These are phyloP conservation scores for Agrocybe praecox DNA, from an alignment of 768 basidiomycete genomes.

Conservation along the genomic window DNA sequence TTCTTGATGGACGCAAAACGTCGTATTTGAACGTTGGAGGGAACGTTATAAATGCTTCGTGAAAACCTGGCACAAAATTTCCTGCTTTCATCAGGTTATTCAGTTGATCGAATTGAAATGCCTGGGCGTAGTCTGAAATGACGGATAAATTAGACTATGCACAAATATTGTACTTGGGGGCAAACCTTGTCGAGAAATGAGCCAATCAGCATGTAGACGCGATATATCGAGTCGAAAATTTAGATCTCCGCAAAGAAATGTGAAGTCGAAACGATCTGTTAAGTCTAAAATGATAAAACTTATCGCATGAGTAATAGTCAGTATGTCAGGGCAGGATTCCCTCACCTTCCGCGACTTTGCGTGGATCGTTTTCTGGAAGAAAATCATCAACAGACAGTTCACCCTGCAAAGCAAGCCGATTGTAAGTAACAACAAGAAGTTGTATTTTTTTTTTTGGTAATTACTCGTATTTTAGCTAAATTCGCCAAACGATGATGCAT, in stretches of 20 bases:
- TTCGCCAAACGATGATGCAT: constrained; percentile 83
- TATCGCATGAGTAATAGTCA: not conserved
- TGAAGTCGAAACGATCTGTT: constrained; percentile 87
- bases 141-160: not conserved
- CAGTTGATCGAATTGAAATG: constrained; percentile 90
- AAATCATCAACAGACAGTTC: constrained; percentile 84
- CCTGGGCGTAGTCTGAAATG: constrained; percentile 73
- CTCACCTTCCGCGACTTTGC: constrained; percentile 71
- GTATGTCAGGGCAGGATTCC: not conserved
- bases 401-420: constrained; percentile 37
- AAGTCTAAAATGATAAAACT: constrained; percentile 48
- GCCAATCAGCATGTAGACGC: constrained; percentile 92
- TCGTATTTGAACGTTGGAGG: constrained; percentile 96
- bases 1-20: constrained; percentile 62
- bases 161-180: not conserved
- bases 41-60: constrained; percentile 81
- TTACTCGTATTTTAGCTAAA: constrained; percentile 84
- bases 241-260: constrained; percentile 88
- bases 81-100: constrained; percentile 72
- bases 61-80: constrained; percentile 74
- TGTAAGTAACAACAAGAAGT: not conserved
- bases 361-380: constrained; percentile 62
- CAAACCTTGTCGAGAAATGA: constrained; percentile 78
- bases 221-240: constrained; percentile 92
- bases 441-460: not conserved